Conservation (phyloP, 139 green algal genomes). For the Chlamydomonas incerta region DNA sequence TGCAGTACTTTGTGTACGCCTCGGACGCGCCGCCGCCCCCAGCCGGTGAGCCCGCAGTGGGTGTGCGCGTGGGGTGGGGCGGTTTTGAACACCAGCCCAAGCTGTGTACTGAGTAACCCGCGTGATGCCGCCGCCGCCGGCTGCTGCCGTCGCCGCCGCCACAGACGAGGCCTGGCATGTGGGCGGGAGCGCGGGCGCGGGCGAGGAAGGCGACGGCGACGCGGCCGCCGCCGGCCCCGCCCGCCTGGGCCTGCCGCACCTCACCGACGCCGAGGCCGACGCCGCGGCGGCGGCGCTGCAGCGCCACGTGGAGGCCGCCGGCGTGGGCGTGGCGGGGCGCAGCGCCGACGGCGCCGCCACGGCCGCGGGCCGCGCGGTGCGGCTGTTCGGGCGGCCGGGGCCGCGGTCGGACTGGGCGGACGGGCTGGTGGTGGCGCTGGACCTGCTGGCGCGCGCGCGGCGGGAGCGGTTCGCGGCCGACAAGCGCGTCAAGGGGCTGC, state of each 20-base stretch:
- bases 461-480: neutral
- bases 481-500: neutral
- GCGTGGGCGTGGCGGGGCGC: neutral
- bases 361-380: neutral
- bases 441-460: conserved; percentile 1
- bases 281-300: neutral
- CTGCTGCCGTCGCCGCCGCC: neutral
- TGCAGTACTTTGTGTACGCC: neutral
- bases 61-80: too few relatives aligned
- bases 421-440: conserved; percentile 22
- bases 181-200: too few relatives aligned
- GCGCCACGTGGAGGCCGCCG: neutral
- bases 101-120: too few relatives aligned
- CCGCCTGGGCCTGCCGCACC: too few relatives aligned
- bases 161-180: neutral
- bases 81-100: too few relatives aligned
- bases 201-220: too few relatives aligned
- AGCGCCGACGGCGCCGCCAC: neutral
- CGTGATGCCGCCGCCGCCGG: neutral
- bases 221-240: too few relatives aligned
- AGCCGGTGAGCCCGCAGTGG: too few relatives aligned
- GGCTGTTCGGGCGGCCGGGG: conserved; percentile 10
- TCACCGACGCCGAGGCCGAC: neutral
- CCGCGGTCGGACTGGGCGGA: conserved; percentile 8
- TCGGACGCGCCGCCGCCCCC: too few relatives aligned